Percentiles rank a stretch among this genome's conserved stretches.
phyloP scores from a whole-genome alignment of 148 eudicot genomes.

The Persicaria maculosa region DNA sequence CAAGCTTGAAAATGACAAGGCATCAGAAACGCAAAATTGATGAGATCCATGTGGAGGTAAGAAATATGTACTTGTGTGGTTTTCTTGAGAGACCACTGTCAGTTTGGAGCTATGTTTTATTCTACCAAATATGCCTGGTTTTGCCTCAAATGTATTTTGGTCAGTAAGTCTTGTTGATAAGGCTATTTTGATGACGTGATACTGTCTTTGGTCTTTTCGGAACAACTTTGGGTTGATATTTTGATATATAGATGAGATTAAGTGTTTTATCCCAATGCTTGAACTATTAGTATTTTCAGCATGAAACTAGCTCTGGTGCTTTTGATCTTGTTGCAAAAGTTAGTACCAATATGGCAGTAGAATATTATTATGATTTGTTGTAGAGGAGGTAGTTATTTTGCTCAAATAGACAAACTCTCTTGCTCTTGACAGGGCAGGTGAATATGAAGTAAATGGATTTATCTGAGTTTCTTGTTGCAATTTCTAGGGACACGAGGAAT shows the following conservation, averaged over 20 bases:
- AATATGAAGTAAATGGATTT: neutral
- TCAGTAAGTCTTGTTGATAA: neutral
- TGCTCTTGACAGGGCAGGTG: neutral
- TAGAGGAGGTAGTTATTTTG: neutral
- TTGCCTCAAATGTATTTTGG: neutral
- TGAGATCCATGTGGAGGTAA: slow-evolving; percentile 93
- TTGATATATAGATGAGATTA: neutral
- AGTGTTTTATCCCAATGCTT: neutral
- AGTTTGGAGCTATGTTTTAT: neutral
- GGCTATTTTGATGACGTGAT: neutral
- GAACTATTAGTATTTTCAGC: neutral
- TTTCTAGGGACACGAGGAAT: slow-evolving; percentile 87
- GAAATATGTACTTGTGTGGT: neutral
- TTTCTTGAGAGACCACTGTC: neutral
- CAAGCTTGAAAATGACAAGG: slow-evolving; percentile 96
- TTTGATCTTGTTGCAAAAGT: neutral
- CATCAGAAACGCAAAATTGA: slow-evolving; percentile 98
- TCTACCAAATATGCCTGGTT: neutral
- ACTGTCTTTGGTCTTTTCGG: neutral
- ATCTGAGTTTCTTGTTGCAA: neutral
- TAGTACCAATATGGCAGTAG: neutral
- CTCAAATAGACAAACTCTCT: neutral
- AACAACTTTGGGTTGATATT: neutral
- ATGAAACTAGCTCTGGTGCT: neutral
- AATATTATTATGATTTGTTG: neutral